Evolutionary conservation across 2,329 filamentous ascomycete species (phyloP), one percentile per base, ranked within the genome.

Genomic region (Tolypocladium amazonense): DNA sequence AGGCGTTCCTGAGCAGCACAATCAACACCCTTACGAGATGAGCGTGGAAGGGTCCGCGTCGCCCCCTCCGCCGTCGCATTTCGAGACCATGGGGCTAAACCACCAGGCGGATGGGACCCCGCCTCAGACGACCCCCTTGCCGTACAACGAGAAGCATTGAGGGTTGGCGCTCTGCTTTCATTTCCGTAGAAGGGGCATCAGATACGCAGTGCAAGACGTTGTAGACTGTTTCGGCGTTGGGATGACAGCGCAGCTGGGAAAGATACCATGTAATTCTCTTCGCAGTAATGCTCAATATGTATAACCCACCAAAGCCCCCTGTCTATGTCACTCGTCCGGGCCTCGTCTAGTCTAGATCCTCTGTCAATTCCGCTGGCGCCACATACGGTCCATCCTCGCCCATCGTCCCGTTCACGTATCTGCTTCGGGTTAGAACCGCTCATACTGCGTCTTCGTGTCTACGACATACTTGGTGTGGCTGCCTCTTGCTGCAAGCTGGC

Each of bases 401-500:
- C 64, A 73, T 68, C 0, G 75, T 76, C 12, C 73, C 72, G 1
- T 69, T 67, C 1, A 81, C 74, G 58, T 76, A 81, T 66, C 79
- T 81, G 30, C 1, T 15, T 6, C 8, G 2, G 3, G 33, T 67
- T n/a, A 67, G 61, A 18, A 52, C 55, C 43, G 54, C 33, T 37
- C 20, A 23, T 15, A n/a, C n/a, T n/a, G 5, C 3, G 38, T 5
- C 38, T 9, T 30, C 2, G 1, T 37, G 4, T 7, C 47, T 25
- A 7, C 3, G 39, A 63, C 78, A 68, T 66, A 86, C 85, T 88
- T 88, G 18, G 85, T 88, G 67, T 88, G 85, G 63, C 84, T 87
- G 52, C 85, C 85, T 55, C 85, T 73, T 0, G 85, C 85, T 14
- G 83, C 80, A 4, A 87, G 68, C 52, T 87, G 78, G 7, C 83